Percentiles rank a stretch among this genome's conserved stretches.
Evolutionary conservation across 345 rosid species (phyloP).

Genomic region (Rhodomyrtus tomentosa): DNA sequence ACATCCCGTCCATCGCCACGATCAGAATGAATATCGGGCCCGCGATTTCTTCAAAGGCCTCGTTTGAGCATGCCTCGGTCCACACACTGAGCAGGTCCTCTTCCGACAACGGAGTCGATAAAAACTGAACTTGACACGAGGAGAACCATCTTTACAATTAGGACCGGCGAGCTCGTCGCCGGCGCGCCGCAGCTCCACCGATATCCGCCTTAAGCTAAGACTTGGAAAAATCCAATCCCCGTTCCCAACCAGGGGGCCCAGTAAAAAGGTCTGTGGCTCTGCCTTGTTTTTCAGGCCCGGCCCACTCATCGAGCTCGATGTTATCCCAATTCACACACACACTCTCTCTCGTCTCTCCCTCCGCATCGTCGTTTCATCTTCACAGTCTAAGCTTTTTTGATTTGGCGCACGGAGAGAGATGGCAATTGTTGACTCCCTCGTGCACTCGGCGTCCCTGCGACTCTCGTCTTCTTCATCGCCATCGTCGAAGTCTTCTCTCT

Average conservation of each 20-base stretch:
- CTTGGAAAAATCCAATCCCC: neutral
- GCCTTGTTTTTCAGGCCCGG: neutral
- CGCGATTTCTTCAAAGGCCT: too few relatives aligned
- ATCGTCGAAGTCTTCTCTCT: constrained; percentile 15
- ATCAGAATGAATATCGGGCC: too few relatives aligned
- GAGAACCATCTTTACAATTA: too few relatives aligned
- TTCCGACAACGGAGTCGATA: too few relatives aligned
- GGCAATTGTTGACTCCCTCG: neutral
- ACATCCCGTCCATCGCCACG: neutral
- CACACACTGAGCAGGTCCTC: too few relatives aligned
- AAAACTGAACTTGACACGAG: too few relatives aligned
- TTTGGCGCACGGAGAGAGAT: neutral
- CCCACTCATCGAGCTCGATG: neutral
- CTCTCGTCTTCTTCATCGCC: constrained; percentile 17
- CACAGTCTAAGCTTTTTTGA: neutral
- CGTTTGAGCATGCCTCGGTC: too few relatives aligned
- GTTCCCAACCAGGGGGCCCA: neutral
- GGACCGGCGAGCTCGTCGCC: too few relatives aligned
- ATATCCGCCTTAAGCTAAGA: neutral
- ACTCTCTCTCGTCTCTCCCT: too few relatives aligned
- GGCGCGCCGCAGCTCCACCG: neutral
- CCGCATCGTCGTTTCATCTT: neutral
- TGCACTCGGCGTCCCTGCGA: constrained; percentile 9
- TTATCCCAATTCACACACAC: neutral
- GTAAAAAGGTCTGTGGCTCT: neutral